These are phyloP conservation scores for Raffaelea ambrosiae DNA, from an alignment of 2,329 filamentous ascomycete species.

Conservation along the genomic window DNA sequence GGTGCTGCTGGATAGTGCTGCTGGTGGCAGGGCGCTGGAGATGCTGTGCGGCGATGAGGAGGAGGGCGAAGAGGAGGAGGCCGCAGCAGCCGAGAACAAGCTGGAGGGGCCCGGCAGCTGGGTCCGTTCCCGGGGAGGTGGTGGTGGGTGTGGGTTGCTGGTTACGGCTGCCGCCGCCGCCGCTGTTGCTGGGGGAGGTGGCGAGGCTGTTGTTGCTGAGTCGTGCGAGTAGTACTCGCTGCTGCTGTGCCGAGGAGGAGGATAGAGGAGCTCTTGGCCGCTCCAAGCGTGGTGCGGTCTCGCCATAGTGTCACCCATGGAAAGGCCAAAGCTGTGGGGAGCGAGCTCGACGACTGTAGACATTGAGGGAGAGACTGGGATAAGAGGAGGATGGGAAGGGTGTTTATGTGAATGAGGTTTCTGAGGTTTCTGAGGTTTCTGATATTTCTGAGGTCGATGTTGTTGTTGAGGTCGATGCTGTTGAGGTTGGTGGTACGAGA, in stretches of 20 bases:
- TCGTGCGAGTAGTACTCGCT: background rate
- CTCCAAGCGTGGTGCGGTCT: constrained; percentile 23
- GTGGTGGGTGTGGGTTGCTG: background rate
- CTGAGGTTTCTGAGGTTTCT: no score
- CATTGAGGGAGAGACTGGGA: constrained; percentile 20
- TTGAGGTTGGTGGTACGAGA: no score
- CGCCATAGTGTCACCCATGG: constrained; percentile 26
- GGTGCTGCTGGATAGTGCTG: constrained; percentile 4
- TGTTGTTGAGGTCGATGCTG: no score
- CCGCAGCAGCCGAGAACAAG: constrained; percentile 15
- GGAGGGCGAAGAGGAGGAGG: constrained; percentile 1
- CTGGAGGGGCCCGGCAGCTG: constrained; percentile 18
- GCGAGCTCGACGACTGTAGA: constrained; percentile 22
- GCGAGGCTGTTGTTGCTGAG: constrained; percentile 9
- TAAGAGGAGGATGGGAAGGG: background rate
- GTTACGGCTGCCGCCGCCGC: constrained; percentile 7
- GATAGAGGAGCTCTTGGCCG: constrained; percentile 22
- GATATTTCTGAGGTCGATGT: no score
- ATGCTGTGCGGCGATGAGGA: background rate
- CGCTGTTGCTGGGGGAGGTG: constrained; percentile 14
- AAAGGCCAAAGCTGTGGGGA: constrained; percentile 21
- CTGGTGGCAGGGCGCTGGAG: constrained; percentile 1
- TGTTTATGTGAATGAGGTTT: no score
- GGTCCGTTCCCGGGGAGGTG: background rate
- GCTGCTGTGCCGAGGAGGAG: constrained; percentile 13